Evolutionary conservation across 1,284 basidiomycete species (phyloP), one percentile per base, ranked within the genome.

Genomic region (Tetrapyrgos nigripes): DNA sequence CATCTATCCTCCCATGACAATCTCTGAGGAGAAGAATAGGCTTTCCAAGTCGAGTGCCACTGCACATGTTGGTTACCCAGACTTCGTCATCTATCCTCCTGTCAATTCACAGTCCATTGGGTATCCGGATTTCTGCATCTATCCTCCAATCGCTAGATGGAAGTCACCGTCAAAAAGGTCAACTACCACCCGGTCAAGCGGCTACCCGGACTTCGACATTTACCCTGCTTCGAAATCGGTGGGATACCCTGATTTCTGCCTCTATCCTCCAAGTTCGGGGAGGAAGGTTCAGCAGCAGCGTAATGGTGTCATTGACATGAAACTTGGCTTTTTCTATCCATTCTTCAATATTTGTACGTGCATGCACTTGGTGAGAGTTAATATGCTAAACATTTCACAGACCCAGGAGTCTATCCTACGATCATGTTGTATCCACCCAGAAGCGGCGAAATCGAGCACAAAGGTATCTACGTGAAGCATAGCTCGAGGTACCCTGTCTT

Each of bases 341-440:
- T 13, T 58, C 45, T 58, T 61, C 50, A 45, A 58, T 40, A 21
- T 61, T 26, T 61, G 52, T 58, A 44, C 23, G 47, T 19, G n/a
- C 52, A 23, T 47, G 13, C 14, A 3, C 19, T 24, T 21, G 17
- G 14, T 28, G 1, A 9, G 21, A 17, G 47, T 27, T 47, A 26
- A 10, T 46, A 5, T 46, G 24, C 47, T 53, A 46, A 51, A 21
- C 23, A 29, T 14, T 2, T 26, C 21, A 23, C 31, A 71, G 74
- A 75, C 59, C 68, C 70, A 14, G 44, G 70, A n/a, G 69, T 71
- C 17, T 78, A 80, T 63, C 78, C 79, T 13, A 56, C 57, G 61
- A 63, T 76, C 35, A 66, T 69, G 28, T 53, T 74, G 21, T 76
- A 76, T 58, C 72, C 62, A 9, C 43, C 23, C 60, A 58, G 59